A percentile compares a stretch with the other conserved stretches of the same genome.
phyloP scores from a whole-genome alignment of 768 basidiomycete genomes.

The Agrocybe chaxingu region DNA sequence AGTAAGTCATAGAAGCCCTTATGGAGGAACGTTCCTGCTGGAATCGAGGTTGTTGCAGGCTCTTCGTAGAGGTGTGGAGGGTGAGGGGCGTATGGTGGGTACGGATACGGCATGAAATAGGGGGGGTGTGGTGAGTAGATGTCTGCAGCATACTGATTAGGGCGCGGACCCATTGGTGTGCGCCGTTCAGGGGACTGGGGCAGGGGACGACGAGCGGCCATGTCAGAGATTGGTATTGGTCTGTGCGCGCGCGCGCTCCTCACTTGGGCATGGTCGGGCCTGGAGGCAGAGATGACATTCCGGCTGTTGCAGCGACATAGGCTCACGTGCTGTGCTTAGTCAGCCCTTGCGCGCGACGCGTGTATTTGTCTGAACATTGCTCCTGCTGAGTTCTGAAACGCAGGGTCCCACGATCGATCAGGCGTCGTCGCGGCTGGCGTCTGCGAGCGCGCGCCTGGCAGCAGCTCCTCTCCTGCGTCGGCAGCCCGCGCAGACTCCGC shows the following conservation, averaged over 20 bases:
- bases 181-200: conserved; percentile 22
- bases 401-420: no score
- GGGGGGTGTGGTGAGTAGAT: conserved; percentile 29
- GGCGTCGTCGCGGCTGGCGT: no score
- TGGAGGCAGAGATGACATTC: background rate
- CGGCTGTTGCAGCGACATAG: background rate
- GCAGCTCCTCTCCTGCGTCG: no score
- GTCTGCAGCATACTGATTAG: conserved; percentile 24
- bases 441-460: no score
- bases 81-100: conserved; percentile 33
- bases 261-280: conserved; percentile 6
- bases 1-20: conserved; percentile 90
- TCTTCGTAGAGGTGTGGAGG: conserved; percentile 39
- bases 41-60: conserved; percentile 43
- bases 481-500: no score
- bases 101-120: conserved; percentile 38
- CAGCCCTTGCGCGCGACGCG: no score
- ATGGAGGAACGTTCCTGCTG: conserved; percentile 74
- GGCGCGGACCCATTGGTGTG: conserved; percentile 24
- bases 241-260: background rate
- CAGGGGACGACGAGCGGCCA: conserved; percentile 21
- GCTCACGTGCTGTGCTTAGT: background rate
- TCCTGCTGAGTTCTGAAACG: no score
- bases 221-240: background rate
- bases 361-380: no score